A percentile compares a stretch with the other conserved stretches of the same genome.
These are phyloP conservation scores for Annulohypoxylon bovei DNA, from an alignment of 495 filamentous ascomycete species.

Conservation along the genomic window DNA sequence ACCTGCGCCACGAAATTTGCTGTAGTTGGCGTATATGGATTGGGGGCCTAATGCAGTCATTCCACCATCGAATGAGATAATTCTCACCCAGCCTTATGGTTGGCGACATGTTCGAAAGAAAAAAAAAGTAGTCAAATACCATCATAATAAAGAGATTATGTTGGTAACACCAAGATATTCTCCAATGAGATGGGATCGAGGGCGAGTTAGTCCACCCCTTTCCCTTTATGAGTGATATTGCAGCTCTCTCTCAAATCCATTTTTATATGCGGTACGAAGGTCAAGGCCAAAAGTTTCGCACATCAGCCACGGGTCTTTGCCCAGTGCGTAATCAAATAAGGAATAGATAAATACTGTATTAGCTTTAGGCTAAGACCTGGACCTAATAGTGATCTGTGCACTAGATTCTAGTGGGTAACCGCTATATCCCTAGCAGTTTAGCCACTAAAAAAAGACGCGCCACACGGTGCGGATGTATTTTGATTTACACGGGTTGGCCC, in stretches of 20 bases:
- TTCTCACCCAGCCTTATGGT: slow-evolving; percentile 22
- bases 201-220: slow-evolving; percentile 4
- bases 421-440: too few species aligned
- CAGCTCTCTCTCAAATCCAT: background rate
- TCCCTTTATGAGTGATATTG: background rate
- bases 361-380: too few species aligned
- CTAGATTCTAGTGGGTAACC: too few species aligned
- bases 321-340: too few species aligned
- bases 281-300: too few species aligned
- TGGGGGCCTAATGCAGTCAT: slow-evolving; percentile 12
- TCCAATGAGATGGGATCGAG: background rate
- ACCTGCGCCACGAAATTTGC: background rate
- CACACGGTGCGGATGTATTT: too few species aligned
- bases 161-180: background rate
- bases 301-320: too few species aligned
- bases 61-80: background rate
- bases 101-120: background rate
- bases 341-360: too few species aligned
- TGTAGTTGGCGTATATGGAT: background rate
- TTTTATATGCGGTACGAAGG: too few species aligned
- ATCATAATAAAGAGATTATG: background rate
- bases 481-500: too few species aligned
- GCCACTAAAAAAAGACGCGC: too few species aligned
- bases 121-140: background rate
- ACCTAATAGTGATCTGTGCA: too few species aligned